Conservation (phyloP, 306 rosid genomes). For the Quercus robur region DNA sequence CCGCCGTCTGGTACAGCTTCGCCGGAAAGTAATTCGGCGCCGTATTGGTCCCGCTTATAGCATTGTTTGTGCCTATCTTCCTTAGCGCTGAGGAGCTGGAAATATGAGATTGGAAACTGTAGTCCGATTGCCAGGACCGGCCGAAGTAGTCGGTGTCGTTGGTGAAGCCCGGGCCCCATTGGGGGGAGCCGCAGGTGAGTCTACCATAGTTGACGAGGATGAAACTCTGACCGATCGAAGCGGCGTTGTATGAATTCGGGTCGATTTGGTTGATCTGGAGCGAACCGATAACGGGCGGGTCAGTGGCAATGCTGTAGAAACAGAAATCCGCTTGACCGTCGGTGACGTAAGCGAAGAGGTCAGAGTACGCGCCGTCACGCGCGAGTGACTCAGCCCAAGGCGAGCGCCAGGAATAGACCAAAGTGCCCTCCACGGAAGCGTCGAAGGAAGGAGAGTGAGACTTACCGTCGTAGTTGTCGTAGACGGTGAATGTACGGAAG, state of each 20-base stretch:
- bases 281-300: constrained; percentile 78
- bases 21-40: constrained; percentile 72
- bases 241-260: constrained; percentile 56
- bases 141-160: constrained; percentile 68
- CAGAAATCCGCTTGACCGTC: constrained; percentile 65
- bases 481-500: constrained; percentile 74
- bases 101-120: constrained; percentile 8
- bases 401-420: constrained; percentile 86
- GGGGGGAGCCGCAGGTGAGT: constrained; percentile 65
- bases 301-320: constrained; percentile 89
- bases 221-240: constrained; percentile 13
- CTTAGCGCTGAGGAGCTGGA: background rate
- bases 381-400: constrained; percentile 68
- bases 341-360: constrained; percentile 50
- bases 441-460: constrained; percentile 88
- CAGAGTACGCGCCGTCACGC: constrained; percentile 82
- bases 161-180: constrained; percentile 89
- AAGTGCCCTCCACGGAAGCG: constrained; percentile 67
- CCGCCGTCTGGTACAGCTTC: constrained; percentile 73
- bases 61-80: constrained; percentile 34
- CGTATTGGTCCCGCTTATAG: constrained; percentile 46
- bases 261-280: constrained; percentile 67
- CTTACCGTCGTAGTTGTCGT: constrained; percentile 94
- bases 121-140: constrained; percentile 85
- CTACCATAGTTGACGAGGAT: constrained; percentile 83